A percentile compares a stretch with the other conserved stretches of the same genome.
phyloP scores from a whole-genome alignment of 306 rosid species.

The Citrullus amarus region DNA sequence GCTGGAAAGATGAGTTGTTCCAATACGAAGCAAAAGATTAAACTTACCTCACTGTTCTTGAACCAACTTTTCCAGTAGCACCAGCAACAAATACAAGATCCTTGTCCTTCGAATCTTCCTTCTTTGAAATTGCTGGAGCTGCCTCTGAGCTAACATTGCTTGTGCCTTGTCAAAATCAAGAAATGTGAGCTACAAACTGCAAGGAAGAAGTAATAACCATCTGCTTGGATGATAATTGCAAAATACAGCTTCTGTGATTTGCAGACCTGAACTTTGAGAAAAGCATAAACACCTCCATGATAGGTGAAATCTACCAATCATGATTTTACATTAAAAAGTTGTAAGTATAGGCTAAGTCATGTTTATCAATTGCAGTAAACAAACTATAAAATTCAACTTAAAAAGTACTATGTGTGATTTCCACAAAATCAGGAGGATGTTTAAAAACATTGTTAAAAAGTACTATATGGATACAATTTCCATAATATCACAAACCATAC shows the following conservation, averaged over 20 bases:
- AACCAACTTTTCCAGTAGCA: slow-evolving; percentile 93
- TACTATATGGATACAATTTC: neutral
- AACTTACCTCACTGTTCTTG: slow-evolving; percentile 77
- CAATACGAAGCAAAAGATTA: neutral
- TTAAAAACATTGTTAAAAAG: neutral
- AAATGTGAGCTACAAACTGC: slow-evolving; percentile 6
- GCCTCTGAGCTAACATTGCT: slow-evolving; percentile 21
- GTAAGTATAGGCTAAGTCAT: neutral
- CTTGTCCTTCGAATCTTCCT: slow-evolving; percentile 42
- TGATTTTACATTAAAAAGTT: neutral
- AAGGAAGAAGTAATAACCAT: neutral
- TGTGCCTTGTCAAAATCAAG: slow-evolving; percentile 35
- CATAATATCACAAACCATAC: neutral
- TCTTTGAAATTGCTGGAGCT: slow-evolving; percentile 28
- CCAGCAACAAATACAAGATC: slow-evolving; percentile 95
- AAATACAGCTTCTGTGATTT: neutral
- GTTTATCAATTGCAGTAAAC: neutral
- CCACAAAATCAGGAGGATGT: neutral
- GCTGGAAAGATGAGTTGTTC: slow-evolving; percentile 1
- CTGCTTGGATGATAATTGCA: neutral
- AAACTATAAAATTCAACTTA: neutral
- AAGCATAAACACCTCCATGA: neutral
- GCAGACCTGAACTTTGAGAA: neutral
- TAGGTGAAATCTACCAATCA: neutral
- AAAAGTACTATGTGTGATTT: neutral